phyloP scores from a whole-genome alignment of 257 asterid species.

The Sherardia arvensis region DNA sequence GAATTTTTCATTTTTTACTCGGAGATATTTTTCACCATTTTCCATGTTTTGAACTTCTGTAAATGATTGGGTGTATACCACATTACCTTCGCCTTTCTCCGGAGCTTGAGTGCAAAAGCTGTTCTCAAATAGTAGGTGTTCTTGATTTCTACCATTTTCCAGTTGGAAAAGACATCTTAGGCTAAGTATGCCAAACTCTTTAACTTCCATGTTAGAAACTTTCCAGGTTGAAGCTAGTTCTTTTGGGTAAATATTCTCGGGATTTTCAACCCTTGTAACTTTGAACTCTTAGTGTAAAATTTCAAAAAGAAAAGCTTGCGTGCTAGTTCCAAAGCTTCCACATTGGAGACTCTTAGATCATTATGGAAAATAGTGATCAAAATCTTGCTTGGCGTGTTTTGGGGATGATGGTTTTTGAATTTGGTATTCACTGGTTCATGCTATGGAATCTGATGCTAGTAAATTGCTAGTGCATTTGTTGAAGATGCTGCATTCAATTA shows the following conservation, averaged over 20 bases:
- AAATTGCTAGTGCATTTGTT: background rate
- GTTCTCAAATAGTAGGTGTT: too few relatives aligned
- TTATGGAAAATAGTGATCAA: background rate
- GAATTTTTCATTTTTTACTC: background rate
- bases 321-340: background rate
- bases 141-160: too few relatives aligned
- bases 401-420: background rate
- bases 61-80: too few relatives aligned
- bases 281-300: background rate
- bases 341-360: background rate
- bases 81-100: too few relatives aligned
- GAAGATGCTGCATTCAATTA: background rate
- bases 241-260: background rate
- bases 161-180: background rate
- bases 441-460: background rate
- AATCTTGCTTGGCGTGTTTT: background rate
- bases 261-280: constrained; percentile 1
- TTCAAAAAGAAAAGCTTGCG: background rate
- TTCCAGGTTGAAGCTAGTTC: too few relatives aligned
- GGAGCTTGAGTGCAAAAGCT: too few relatives aligned
- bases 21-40: background rate
- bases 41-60: too few relatives aligned
- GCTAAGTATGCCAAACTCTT: background rate
- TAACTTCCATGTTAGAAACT: background rate
- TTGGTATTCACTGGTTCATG: background rate